phyloP scores from a whole-genome alignment of 2,329 filamentous ascomycete species.

The Calonectria pteridis region DNA sequence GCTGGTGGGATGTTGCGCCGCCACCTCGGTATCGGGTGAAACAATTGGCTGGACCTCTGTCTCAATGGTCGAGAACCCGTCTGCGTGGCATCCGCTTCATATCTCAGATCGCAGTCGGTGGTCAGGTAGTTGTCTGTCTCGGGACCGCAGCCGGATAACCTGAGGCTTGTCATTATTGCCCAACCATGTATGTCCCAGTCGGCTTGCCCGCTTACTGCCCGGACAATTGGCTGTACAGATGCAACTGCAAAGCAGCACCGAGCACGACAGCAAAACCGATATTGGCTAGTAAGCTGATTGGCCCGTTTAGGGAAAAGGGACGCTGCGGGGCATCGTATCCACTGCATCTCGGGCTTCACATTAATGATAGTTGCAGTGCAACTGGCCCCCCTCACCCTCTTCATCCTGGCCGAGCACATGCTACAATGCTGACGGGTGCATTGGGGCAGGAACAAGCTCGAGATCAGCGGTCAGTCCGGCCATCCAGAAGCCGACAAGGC shows the following conservation, averaged over 20 bases:
- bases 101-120: slow-evolving; percentile 1
- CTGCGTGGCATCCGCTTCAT: background rate
- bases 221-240: background rate
- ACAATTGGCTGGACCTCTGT: slow-evolving; percentile 6
- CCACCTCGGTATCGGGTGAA: background rate
- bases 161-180: slow-evolving; percentile 7
- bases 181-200: background rate
- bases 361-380: slow-evolving; percentile 22
- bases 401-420: slow-evolving; percentile 13
- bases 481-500: background rate
- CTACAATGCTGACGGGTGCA: slow-evolving; percentile 11
- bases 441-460: slow-evolving; percentile 9
- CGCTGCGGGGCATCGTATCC: slow-evolving; percentile 5
- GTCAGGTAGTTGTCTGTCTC: slow-evolving; percentile 3
- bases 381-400: slow-evolving; percentile 13
- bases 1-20: slow-evolving; percentile 1
- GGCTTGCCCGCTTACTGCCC: slow-evolving; percentile 5
- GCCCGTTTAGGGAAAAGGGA: slow-evolving; percentile 2
- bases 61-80: background rate
- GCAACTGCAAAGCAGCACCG: background rate
- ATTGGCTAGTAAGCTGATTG: slow-evolving; percentile 6
- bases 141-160: slow-evolving; percentile 9
- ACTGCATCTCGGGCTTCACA: slow-evolving; percentile 15
- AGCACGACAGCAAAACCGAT: slow-evolving; percentile 1
- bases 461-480: slow-evolving; percentile 5